Evolutionary conservation across 139 green algal species (phyloP), one percentile per base, ranked within the genome.

Genomic region (Coelastrella sp.): DNA sequence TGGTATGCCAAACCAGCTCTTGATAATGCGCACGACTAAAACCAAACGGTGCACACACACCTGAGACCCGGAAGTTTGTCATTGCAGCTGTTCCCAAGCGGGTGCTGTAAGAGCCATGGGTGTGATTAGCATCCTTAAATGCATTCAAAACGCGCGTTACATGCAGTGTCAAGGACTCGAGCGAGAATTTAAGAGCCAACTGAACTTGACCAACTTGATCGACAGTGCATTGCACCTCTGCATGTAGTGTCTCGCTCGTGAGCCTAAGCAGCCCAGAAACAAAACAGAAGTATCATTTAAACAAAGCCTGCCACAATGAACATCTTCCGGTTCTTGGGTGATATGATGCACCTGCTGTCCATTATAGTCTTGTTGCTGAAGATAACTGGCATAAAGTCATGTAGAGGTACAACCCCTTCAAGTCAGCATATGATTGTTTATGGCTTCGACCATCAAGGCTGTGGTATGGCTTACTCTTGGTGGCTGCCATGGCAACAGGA

Each of bases 341-440:
- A 99, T 73, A 99, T 99, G 97, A 99, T 94, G 7, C 97, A 99
- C 90, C 93, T 99, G 78, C 74, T 98, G 25, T 98, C 94, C 27
- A 98, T 99, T 17, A 85, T 99, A 14, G 95, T 99, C 11, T 92
- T 99, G 73, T 91, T 99, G 63, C 91, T 99, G 11, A 99, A 99
- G 91, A 99, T 99, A 72, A 92, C 96, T 19, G 96, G 93, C 1
- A 99, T 95, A 5, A 97, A 97, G 72, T 98, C 95, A 9, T 99
- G 98, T 91, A 92, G 98, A 93, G 98, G 97, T 99, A 81, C 81
- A 92, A 27, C 66, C 19, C 17, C 15, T 61, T 20, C 74, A 25
- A 49, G 35, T 49, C 35, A 49, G 35, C 35, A 49, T 49, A 49
- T 49, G 35, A 49, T 49, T 49, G 35, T 49, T 49, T 49, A 49